Base-by-base conservation (phyloP, 2,329 filamentous ascomycete genomes). In the Penicillium janthinellum region DNA sequence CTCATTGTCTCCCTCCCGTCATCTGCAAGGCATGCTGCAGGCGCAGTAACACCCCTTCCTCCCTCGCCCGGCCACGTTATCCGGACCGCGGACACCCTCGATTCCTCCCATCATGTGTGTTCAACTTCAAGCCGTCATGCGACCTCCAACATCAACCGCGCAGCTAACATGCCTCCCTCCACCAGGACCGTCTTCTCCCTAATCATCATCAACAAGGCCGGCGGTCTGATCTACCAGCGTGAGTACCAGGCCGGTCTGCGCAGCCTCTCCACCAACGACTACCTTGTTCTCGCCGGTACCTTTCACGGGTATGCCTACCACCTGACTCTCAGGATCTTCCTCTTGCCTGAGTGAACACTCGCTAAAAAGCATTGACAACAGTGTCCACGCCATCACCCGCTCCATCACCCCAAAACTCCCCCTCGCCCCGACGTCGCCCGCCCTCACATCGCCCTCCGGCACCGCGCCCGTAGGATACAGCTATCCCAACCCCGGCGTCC, bases 121-220 rank as follows among this genome's bases (percentile, higher is more conserved):
- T 54, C 55, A 15, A 15, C 42, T 17, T 25, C 47, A 22, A 31
- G n/a, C 25, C 25, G 14, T 35, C 35, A 45, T n/a, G 22, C 39
- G 39, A 49, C 7, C 39, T 28, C 38, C 6, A 37, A 25, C 5
- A 17, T 14, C 45, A 35, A 49, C 38, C 31, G 45, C 53, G 56
- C 55, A 35, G 53, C 61, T 62, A 47, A 66, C 37, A 47, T 34
- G 39, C 41, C 38, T 47, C 41, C n/a, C 12, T 50, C 44, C 15
- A 11, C n/a, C 52, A 98, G 93, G 95, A 91, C 92, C 67, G 90
- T 99, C 76, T 95, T 96, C 78, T 88, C 93, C 60, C 89, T 99
- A 73, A 92, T 98, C 76, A 90, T 99, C 76, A 96, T 99, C 82
- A 98, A 97, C 84, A 99, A 99, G 84, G 93, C 95, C 65, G 95